A percentile compares a stretch with the other conserved stretches of the same genome.
Conservation (phyloP, 371 early-diverging fungal genomes). For the Lichtheimia ramosa region DNA sequence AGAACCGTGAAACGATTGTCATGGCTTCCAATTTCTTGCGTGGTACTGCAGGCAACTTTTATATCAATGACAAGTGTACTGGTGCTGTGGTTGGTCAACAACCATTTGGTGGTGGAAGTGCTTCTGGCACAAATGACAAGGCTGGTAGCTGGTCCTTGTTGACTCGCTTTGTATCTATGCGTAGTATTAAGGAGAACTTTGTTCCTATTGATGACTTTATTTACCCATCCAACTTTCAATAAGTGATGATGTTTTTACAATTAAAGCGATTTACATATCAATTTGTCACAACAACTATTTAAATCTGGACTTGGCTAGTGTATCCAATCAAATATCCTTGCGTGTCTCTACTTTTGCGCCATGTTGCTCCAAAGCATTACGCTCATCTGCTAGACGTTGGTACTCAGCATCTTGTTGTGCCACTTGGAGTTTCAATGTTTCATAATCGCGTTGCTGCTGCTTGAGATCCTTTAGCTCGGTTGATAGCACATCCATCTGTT, state of each 20-base stretch:
- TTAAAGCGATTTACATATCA: too few relatives aligned
- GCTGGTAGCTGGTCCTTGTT: slow-evolving; percentile 76
- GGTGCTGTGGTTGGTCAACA: slow-evolving; percentile 98
- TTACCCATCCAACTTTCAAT: slow-evolving; percentile 82
- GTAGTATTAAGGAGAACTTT: slow-evolving; percentile 96
- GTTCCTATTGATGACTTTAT: slow-evolving; percentile 72
- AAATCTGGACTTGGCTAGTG: too few relatives aligned
- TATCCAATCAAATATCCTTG: not conserved
- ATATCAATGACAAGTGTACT: slow-evolving; percentile 98
- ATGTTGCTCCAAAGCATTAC: slow-evolving; percentile 41
- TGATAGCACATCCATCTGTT: slow-evolving; percentile 27
- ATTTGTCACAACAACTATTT: too few relatives aligned
- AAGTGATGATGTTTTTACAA: not conserved
- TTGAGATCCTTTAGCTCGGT: slow-evolving; percentile 54
- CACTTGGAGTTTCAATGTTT: slow-evolving; percentile 77
- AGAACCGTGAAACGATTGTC: slow-evolving; percentile 80
- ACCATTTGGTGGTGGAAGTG: slow-evolving; percentile 95
- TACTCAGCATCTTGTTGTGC: slow-evolving; percentile 72
- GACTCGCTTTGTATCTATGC: slow-evolving; percentile 88
- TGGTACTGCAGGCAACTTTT: slow-evolving; percentile 96
- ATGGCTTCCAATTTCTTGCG: slow-evolving; percentile 77
- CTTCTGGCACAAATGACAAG: slow-evolving; percentile 98
- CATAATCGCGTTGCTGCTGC: slow-evolving; percentile 59
- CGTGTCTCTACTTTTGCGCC: slow-evolving; percentile 1
- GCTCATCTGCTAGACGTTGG: slow-evolving; percentile 70